Conservation (phyloP, 228 moss, liverwort and hornwort genomes). For the Sphagnum fallax region DNA sequence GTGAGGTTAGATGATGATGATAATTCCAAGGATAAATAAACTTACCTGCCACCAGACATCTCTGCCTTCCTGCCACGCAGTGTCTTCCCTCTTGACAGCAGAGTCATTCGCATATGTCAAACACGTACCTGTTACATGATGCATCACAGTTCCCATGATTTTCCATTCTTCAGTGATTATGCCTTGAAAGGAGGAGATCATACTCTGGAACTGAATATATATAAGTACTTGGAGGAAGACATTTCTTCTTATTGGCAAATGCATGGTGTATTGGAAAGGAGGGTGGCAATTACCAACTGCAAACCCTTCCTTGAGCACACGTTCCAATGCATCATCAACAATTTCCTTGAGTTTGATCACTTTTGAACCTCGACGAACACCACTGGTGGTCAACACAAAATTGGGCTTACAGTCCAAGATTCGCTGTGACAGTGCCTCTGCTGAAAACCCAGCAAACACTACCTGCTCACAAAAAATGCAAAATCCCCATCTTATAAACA, state of each 20-base stretch:
- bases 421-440: constrained; percentile 82
- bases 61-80: constrained; percentile 69
- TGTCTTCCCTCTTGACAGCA: constrained; percentile 56
- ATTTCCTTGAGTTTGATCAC: constrained; percentile 88
- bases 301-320: constrained; percentile 38
- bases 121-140: constrained; percentile 35
- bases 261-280: no score
- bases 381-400: constrained; percentile 65
- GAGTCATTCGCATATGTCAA: constrained; percentile 64
- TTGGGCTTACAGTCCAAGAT: constrained; percentile 84
- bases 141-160: no score
- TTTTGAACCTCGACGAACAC: constrained; percentile 77
- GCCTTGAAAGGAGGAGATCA: no score
- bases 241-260: no score
- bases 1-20: no score
- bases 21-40: no score
- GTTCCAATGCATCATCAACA: constrained; percentile 70
- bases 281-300: constrained; percentile 41
- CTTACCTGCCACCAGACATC: constrained; percentile 95
- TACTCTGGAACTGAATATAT: no score
- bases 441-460: constrained; percentile 91
- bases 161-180: no score
- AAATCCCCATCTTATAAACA: no score
- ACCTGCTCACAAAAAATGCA: constrained; percentile 36
- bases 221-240: no score